phyloP scores from a whole-genome alignment of 2,329 filamentous ascomycete genomes.

The Aspergillus clavatus region DNA sequence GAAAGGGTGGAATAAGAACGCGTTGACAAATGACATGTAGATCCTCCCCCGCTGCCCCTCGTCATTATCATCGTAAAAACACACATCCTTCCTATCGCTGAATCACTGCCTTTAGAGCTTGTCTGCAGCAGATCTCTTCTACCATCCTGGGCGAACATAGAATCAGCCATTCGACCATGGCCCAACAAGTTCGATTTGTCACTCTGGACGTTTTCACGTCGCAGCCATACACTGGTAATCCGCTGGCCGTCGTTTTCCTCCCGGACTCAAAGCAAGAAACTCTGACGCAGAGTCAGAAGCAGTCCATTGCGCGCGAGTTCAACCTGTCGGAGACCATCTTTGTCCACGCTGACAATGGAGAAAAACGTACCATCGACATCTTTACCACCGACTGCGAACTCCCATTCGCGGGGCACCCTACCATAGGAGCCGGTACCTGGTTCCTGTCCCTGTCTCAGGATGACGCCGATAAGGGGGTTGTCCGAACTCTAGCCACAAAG shows the following conservation, averaged over 20 bases:
- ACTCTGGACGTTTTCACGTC: conserved; percentile 44
- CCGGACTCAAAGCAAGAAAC: conserved; percentile 25
- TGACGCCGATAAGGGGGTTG: conserved; percentile 7
- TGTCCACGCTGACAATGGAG: conserved; percentile 34
- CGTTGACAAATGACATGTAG: too few species aligned
- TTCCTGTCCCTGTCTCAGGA: conserved; percentile 29
- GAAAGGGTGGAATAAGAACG: too few species aligned
- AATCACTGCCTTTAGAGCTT: too few species aligned
- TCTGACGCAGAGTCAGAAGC: conserved; percentile 47
- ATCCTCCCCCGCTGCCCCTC: too few species aligned
- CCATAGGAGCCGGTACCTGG: conserved; percentile 52
- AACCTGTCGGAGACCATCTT: conserved; percentile 57
- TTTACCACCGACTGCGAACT: conserved; percentile 50
- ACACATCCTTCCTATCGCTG: too few species aligned
- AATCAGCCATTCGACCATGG: conserved; percentile 14
- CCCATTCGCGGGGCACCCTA: conserved; percentile 56
- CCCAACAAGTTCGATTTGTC: conserved; percentile 25
- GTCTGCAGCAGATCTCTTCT: too few species aligned
- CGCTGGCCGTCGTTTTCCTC: conserved; percentile 52
- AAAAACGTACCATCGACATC: conserved; percentile 45
- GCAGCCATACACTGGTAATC: conserved; percentile 47
- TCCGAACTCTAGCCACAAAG: conserved; percentile 47
- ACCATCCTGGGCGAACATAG: background rate
- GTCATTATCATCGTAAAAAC: too few species aligned
- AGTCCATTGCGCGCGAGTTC: conserved; percentile 53